Base-by-base conservation (phyloP, 805 yeast genomes). In the Starmerella floricola region DNA sequence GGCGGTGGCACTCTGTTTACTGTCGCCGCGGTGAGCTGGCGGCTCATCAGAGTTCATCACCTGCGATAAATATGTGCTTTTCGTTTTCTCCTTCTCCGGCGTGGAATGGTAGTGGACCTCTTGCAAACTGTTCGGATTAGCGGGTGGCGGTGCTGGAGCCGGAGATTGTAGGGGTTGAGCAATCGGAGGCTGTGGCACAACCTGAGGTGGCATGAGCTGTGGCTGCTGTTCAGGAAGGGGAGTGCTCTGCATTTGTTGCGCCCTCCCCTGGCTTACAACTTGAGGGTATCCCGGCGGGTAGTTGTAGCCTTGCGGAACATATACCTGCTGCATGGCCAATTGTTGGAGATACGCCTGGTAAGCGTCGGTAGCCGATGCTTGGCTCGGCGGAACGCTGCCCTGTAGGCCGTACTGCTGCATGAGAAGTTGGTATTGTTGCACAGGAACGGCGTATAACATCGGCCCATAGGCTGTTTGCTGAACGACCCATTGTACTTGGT, bases 381-480 rank as follows among this genome's bases (percentile, higher is more conserved):
- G 19, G 8, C n/a, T 10, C 12, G 18, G 18, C 30, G 31, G 30
- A 6, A 24, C 8, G 10, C 31, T 31, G 28, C 28, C n/a, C 11
- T n/a, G 31, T n/a, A n/a, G 10, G 11, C 38, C 37, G 19, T 38
- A 42, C 19, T 45, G 48, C 18, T 34, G 40, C 36, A 39, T 21
- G 5, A 39, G 8, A 23, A 40, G 33, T 35, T 41, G 55, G 51
- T 36, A 48, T 44, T 43, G 50, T 34, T 30, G 46, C 41, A 46
- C 52, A 41, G 49, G 54, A 50, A 55, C 40, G 44, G 54, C 47
- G 52, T 46, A 51, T 8, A 47, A 19, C 47, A 48, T 34, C 2
- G 51, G 51, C 1, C 51, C 51, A 15, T 43, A 48, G 8, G 40
- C 32, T 3, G 50, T 44, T 21, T 49, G 44, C 34, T 49, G 52